These are phyloP conservation scores for Trypanosoma grayi DNA, from an alignment of 208 protist genomes.

Conservation along the genomic window DNA sequence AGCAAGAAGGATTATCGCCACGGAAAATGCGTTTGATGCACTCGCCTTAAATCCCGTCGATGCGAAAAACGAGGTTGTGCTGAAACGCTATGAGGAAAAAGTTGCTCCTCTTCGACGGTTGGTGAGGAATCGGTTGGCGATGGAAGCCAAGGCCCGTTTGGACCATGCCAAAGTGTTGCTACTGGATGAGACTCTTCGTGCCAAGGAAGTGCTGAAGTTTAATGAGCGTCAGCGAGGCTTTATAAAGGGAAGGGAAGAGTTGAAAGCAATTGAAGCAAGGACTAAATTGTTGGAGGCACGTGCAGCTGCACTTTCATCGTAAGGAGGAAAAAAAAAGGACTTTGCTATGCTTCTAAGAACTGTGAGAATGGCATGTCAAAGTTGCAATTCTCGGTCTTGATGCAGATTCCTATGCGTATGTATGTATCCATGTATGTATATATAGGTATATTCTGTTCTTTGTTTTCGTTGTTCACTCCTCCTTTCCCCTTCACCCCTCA, in stretches of 20 bases:
- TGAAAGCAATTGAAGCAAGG: conserved; percentile 52
- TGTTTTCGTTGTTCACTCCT: conserved; percentile 14
- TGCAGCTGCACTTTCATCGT: conserved; percentile 33
- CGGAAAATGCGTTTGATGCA: conserved; percentile 72
- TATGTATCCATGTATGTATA: too few relatives aligned
- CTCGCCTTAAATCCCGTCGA: conserved; percentile 55
- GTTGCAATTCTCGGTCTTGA: too few relatives aligned
- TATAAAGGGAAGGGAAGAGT: conserved; percentile 37
- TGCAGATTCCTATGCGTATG: too few relatives aligned
- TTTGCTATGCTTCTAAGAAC: neutral
- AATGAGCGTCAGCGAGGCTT: conserved; percentile 30
- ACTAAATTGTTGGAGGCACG: conserved; percentile 66
- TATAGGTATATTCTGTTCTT: conserved; percentile 11
- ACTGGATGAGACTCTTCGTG: conserved; percentile 55
- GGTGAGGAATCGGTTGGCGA: conserved; percentile 74
- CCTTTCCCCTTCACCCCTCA: too few relatives aligned
- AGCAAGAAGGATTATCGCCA: conserved; percentile 68
- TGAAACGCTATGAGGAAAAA: conserved; percentile 64
- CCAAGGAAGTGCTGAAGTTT: conserved; percentile 46
- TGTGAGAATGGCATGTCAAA: neutral
- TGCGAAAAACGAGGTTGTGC: conserved; percentile 42
- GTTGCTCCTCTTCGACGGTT: conserved; percentile 52
- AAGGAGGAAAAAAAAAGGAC: too few relatives aligned
- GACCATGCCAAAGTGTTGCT: conserved; percentile 79
- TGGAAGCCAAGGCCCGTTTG: conserved; percentile 73